Conservation (phyloP, 1,284 basidiomycete species). For the Cerioporus squamosus region DNA sequence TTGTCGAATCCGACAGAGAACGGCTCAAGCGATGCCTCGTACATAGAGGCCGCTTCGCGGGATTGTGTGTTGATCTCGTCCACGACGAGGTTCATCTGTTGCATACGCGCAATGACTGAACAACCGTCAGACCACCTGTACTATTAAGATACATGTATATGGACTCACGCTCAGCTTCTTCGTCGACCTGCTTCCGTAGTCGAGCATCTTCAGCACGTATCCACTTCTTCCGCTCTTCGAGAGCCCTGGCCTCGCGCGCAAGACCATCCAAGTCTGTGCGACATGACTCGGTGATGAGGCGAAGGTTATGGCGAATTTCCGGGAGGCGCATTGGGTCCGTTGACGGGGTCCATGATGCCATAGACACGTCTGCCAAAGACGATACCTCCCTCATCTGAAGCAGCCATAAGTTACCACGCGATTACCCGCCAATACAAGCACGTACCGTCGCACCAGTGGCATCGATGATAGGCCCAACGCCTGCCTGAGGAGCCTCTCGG, state of each 20-base stretch:
- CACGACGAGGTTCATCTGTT: constrained; percentile 75
- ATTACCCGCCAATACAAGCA: constrained; percentile 6
- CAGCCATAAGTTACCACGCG: constrained; percentile 3
- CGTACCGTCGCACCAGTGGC: constrained; percentile 90
- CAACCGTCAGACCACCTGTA: constrained; percentile 12
- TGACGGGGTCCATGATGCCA: constrained; percentile 84
- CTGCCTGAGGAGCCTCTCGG: constrained; percentile 52
- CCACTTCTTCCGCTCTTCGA: constrained; percentile 81
- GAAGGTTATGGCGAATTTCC: constrained; percentile 94
- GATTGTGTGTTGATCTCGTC: constrained; percentile 70
- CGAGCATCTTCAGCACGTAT: constrained; percentile 74
- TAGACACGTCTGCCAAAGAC: constrained; percentile 78
- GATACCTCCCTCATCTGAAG: constrained; percentile 80
- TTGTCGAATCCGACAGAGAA: constrained; percentile 76
- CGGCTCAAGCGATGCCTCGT: constrained; percentile 71
- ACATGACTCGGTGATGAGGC: constrained; percentile 82
- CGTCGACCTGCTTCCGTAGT: constrained; percentile 67
- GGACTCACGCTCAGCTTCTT: constrained; percentile 74
- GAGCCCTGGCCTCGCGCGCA: constrained; percentile 85
- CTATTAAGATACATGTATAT: neutral
- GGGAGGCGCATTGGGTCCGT: constrained; percentile 87
- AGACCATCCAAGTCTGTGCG: constrained; percentile 86
- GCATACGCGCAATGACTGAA: constrained; percentile 76
- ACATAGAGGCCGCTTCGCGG: constrained; percentile 61
- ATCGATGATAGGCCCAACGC: constrained; percentile 88